Base-by-base conservation (phyloP, 2,329 filamentous ascomycete species). In the Cryphonectria japonica region DNA sequence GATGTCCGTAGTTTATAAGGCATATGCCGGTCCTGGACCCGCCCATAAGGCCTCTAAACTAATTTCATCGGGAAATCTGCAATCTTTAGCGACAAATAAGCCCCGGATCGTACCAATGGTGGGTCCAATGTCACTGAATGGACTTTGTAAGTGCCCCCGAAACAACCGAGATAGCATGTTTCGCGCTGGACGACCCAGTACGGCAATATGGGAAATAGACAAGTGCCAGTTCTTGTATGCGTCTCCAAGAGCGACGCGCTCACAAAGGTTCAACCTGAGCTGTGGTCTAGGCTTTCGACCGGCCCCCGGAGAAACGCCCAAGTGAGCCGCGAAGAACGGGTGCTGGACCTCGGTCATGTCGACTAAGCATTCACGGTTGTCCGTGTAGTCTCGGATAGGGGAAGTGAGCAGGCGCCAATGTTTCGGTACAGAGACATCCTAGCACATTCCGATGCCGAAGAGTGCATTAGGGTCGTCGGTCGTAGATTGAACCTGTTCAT, bases 1-100 rank as follows among this genome's bases (percentile, higher is more conserved):
- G 72, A 73, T 73, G 69, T 73, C 72, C 72, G 72, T 62, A 39
- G 29, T 11, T 41, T 22, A 41, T 29, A 61, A 26, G 39, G n/a
- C 37, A 37, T 29, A 62, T 32, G 39, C 26, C 22, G 54, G 14
- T 32, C 26, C 50, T 41, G 34, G 41, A 41, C 41, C 41, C 39
- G 13, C 22, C 26, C 39, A 3, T 9, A 26, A 39, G 60, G 34
- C 6, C 7, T 19, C 34, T n/a, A 6, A 63, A 41, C 37, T 41
- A 41, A 37, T 37, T 37, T 63, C 19, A 37, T 63, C 60, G 34
- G 37, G 34, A 37, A 26, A 7, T n/a, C 2, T 26, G 60, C n/a
- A 11, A 32, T 9, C 6, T 32, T 32, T 14, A 59, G 29, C 6
- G 13, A 19, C 13, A 34, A 7, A 34, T 14, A 16, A 29, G 7